phyloP scores from a whole-genome alignment of 2,329 filamentous ascomycete species.

The Pyrenochaeta sp. region DNA sequence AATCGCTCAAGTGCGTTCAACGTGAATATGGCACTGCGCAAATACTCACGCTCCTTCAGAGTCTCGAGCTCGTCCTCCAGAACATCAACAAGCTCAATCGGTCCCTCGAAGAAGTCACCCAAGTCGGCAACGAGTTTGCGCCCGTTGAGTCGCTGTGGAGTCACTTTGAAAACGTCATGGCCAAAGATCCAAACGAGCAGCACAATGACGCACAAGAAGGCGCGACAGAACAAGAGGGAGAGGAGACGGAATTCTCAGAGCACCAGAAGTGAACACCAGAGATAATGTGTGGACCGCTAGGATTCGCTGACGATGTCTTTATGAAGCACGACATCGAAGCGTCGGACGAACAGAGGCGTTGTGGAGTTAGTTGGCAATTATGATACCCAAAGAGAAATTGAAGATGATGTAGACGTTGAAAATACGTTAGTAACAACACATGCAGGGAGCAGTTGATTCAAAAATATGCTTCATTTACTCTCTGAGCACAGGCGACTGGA shows the following conservation, averaged over 20 bases:
- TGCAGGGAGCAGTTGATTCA: too few species aligned
- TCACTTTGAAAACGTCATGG: slow-evolving; percentile 97
- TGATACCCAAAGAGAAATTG: slow-evolving; percentile 15
- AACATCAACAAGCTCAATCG: slow-evolving; percentile 97
- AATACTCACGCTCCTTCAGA: slow-evolving; percentile 47
- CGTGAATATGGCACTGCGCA: slow-evolving; percentile 42
- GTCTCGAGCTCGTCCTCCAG: slow-evolving; percentile 87
- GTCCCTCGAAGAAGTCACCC: slow-evolving; percentile 87
- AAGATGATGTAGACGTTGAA: background rate
- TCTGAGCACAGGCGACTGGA: slow-evolving; percentile 14
- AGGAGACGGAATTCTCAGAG: slow-evolving; percentile 26
- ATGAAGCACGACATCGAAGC: too few species aligned
- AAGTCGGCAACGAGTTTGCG: slow-evolving; percentile 96
- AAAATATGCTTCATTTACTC: slow-evolving; percentile 29
- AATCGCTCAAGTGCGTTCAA: slow-evolving; percentile 68
- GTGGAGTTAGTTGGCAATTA: slow-evolving; percentile 4
- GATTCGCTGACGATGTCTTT: background rate
- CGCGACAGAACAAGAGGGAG: slow-evolving; percentile 30
- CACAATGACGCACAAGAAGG: slow-evolving; percentile 30
- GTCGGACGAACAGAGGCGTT: too few species aligned
- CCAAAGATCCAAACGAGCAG: slow-evolving; percentile 64
- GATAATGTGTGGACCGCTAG: slow-evolving; percentile 1
- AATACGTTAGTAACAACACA: too few species aligned
- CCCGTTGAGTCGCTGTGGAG: slow-evolving; percentile 97
- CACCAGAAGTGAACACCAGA: slow-evolving; percentile 28